Evolutionary conservation across 2,329 filamentous ascomycete genomes (phyloP).

Genomic region (Ceratocystis albifundus): DNA sequence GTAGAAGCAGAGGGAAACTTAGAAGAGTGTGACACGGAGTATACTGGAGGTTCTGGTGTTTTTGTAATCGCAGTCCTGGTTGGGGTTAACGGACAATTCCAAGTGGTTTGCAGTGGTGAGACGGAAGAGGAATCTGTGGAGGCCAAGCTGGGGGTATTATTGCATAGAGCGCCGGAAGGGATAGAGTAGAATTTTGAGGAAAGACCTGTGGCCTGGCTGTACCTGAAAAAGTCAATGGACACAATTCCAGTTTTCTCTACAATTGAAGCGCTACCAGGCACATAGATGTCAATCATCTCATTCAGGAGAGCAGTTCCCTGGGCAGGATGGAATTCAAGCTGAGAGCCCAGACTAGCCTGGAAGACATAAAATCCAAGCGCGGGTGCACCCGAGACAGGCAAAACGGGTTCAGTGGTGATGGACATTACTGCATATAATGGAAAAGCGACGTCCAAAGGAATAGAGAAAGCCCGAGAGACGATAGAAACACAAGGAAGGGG

Average conservation of each 20-base stretch:
- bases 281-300: slow-evolving; percentile 46
- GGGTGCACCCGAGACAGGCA: slow-evolving; percentile 26
- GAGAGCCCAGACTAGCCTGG: slow-evolving; percentile 43
- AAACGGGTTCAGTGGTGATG: slow-evolving; percentile 24
- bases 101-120: neutral
- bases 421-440: neutral
- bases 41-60: slow-evolving; percentile 18
- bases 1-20: slow-evolving; percentile 2
- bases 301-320: slow-evolving; percentile 52
- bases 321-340: slow-evolving; percentile 55
- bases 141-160: neutral
- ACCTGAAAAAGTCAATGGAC: slow-evolving; percentile 49
- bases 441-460: neutral
- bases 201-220: slow-evolving; percentile 43
- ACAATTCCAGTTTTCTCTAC: slow-evolving; percentile 48
- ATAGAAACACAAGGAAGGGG: neutral
- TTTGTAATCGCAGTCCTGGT: slow-evolving; percentile 21
- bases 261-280: slow-evolving; percentile 42
- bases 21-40: neutral
- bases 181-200: slow-evolving; percentile 47
- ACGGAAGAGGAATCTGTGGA: slow-evolving; percentile 18
- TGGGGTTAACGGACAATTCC: neutral
- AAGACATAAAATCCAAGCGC: slow-evolving; percentile 47
- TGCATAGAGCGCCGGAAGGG: slow-evolving; percentile 35
- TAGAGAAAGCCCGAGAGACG: neutral